Evolutionary conservation across 345 rosid genomes (phyloP).

Genomic region (Alliaria petiolata): DNA sequence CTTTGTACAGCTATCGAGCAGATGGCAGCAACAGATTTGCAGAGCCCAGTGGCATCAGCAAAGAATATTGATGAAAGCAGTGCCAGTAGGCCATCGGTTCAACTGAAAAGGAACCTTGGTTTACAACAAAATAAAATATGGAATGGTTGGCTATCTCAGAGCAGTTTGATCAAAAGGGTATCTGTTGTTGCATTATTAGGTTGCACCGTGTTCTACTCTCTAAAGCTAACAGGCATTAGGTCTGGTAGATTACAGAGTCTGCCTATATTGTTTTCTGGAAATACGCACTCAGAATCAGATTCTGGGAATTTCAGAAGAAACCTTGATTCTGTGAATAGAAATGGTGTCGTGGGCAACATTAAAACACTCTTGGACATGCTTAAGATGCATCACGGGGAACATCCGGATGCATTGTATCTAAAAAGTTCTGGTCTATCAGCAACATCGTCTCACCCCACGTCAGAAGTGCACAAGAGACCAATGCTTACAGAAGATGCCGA

Average conservation of each 20-base stretch:
- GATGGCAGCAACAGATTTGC: constrained; percentile 57
- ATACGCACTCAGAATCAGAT: constrained; percentile 33
- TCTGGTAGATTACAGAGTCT: constrained; percentile 35
- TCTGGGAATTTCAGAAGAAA: constrained; percentile 33
- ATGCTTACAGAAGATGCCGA: constrained; percentile 92
- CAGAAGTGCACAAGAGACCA: constrained; percentile 41
- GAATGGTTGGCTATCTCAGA: constrained; percentile 48
- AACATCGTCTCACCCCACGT: constrained; percentile 40
- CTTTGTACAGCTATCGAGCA: constrained; percentile 77
- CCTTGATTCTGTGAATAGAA: constrained; percentile 22
- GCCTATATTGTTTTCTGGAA: constrained; percentile 36
- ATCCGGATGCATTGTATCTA: constrained; percentile 30
- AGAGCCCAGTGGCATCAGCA: constrained; percentile 39
- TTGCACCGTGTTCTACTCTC: constrained; percentile 46
- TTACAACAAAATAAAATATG: constrained; percentile 44
- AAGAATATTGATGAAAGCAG: constrained; percentile 45
- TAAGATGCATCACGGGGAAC: constrained; percentile 40
- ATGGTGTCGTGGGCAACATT: constrained; percentile 41
- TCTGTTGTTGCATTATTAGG: constrained; percentile 55
- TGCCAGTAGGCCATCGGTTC: constrained; percentile 48
- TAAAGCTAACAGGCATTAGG: constrained; percentile 45
- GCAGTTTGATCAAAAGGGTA: constrained; percentile 42
- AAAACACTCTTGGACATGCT: constrained; percentile 45
- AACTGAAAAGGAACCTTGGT: constrained; percentile 58
- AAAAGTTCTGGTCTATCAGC: constrained; percentile 41